These are phyloP conservation scores for Coniferiporia sulphurascens DNA, from an alignment of 1,284 basidiomycete species.

Conservation along the genomic window DNA sequence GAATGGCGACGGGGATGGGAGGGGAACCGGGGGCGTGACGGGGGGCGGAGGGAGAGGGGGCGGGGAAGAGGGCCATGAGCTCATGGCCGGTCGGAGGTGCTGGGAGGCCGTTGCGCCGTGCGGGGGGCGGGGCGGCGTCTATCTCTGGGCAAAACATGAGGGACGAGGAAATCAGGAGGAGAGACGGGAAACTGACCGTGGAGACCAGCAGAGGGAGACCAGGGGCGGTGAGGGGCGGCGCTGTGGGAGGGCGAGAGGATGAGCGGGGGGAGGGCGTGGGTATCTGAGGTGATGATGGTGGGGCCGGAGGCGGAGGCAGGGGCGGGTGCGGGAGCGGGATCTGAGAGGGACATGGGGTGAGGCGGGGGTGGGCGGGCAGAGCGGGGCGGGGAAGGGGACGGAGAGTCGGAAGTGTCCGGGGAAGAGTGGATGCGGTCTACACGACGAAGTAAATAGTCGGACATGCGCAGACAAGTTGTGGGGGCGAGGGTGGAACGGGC, in stretches of 20 bases:
- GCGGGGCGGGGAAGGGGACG: not conserved
- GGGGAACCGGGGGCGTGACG: not conserved
- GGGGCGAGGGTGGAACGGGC: not conserved
- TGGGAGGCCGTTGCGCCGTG: constrained; percentile 31
- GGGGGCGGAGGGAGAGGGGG: constrained; percentile 45
- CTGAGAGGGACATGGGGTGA: not conserved
- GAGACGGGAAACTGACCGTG: constrained; percentile 5
- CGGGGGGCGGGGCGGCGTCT: constrained; percentile 4
- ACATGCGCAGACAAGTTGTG: not conserved
- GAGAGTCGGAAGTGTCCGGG: not conserved
- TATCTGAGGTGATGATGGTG: constrained; percentile 3
- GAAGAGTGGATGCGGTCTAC: not conserved
- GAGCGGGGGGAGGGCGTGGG: constrained; percentile 10
- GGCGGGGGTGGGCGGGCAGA: not conserved
- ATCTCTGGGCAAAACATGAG: not conserved
- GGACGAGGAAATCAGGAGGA: not conserved
- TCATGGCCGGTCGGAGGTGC: constrained; percentile 73
- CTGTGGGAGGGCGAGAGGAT: constrained; percentile 4
- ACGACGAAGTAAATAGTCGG: constrained; percentile 9
- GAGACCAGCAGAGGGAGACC: constrained; percentile 11
- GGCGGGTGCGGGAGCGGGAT: not conserved
- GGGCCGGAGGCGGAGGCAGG: not conserved
- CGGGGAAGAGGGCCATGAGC: constrained; percentile 74
- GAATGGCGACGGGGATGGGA: constrained; percentile 25
- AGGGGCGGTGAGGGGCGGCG: not conserved